Evolutionary conservation across 495 filamentous ascomycete species (phyloP).

Genomic region (Parachaetomium inaequale): DNA sequence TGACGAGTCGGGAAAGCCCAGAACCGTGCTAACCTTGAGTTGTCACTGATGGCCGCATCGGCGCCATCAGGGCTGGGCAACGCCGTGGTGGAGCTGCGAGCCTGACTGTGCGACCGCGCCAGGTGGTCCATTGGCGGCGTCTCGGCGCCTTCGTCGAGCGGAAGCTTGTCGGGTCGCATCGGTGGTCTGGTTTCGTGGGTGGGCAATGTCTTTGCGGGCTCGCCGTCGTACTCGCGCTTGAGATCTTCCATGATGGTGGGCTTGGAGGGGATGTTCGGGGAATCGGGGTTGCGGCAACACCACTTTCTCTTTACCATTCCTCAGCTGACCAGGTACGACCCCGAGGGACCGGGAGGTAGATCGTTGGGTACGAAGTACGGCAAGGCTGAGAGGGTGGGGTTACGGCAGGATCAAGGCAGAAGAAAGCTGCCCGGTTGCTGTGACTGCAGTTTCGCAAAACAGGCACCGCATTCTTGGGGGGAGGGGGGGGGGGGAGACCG

Average conservation of each 20-base stretch:
- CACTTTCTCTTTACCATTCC: neutral
- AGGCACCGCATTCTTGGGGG: no score
- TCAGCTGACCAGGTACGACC: neutral
- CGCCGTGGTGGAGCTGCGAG: neutral
- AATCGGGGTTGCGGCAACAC: neutral
- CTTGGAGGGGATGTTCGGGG: neutral
- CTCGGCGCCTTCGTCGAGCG: neutral
- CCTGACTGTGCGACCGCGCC: neutral
- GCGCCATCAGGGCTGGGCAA: neutral
- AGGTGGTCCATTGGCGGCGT: neutral
- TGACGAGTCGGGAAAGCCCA: neutral
- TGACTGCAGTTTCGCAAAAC: no score
- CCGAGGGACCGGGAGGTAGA: no score
- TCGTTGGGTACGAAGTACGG: neutral
- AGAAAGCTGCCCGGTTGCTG: no score
- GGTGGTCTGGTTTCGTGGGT: constrained; percentile 10
- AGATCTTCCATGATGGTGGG: constrained; percentile 19
- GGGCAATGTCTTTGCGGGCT: neutral
- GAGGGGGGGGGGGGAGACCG: no score
- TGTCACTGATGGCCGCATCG: neutral
- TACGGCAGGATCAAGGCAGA: no score
- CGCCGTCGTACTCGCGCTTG: constrained; percentile 10
- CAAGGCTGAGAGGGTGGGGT: no score
- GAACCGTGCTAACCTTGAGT: constrained; percentile 6
- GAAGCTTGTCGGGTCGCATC: constrained; percentile 17